Percentiles rank a stretch among this genome's conserved stretches.
Conservation (phyloP, 2,329 filamentous ascomycete genomes). For the Orbilia oligospora region DNA sequence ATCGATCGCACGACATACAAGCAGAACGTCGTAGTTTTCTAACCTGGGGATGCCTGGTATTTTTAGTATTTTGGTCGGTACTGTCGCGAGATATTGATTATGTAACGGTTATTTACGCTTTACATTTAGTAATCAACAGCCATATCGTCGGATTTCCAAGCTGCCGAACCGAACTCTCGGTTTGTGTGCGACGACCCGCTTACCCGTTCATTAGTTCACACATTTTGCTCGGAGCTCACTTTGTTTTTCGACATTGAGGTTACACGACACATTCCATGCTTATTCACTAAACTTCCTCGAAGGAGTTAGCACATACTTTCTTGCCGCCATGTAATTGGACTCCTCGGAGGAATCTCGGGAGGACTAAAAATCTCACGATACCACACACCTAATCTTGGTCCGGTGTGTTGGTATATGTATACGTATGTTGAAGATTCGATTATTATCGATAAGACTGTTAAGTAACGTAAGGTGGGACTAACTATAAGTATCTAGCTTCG, state of each 20-base stretch:
- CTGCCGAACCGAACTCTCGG: conserved; percentile 18
- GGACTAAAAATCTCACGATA: conserved; percentile 15
- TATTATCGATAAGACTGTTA: conserved; percentile 25
- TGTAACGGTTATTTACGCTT: neutral
- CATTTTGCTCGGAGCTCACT: conserved; percentile 11
- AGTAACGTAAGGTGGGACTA: neutral
- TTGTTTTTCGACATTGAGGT: neutral
- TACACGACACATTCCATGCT: neutral
- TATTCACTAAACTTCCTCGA: neutral
- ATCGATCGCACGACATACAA: too few relatives aligned
- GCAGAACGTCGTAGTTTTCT: too few relatives aligned
- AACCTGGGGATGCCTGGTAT: neutral
- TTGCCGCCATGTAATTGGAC: conserved; percentile 36
- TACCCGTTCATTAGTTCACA: neutral
- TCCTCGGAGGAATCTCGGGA: conserved; percentile 60
- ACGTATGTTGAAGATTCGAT: neutral
- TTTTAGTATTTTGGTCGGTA: neutral
- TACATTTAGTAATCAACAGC: neutral
- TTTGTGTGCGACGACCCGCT: conserved; percentile 15
- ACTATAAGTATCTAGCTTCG: conserved; percentile 27
- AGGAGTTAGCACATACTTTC: neutral
- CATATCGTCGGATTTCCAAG: neutral
- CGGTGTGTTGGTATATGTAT: conserved; percentile 32
- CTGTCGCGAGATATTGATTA: neutral
- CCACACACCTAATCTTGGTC: neutral